Evolutionary conservation across 2,329 filamentous ascomycete species (phyloP), one percentile per base, ranked within the genome.

Genomic region (Bipolaris cookei): DNA sequence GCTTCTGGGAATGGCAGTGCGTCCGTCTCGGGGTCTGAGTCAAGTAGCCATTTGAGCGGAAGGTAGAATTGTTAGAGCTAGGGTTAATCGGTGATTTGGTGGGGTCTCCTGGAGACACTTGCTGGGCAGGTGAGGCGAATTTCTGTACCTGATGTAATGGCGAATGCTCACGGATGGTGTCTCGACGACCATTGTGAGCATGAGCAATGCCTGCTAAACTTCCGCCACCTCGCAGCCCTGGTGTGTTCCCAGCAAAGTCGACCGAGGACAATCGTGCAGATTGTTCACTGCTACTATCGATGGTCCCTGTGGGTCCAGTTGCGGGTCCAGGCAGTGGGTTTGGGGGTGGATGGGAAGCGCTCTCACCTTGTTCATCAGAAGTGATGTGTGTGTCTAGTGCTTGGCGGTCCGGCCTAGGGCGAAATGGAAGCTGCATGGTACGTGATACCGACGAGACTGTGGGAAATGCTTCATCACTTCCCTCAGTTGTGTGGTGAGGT

Each of bases 391-490:
- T 37, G 7, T n/a, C 21, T 8, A 49, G 44, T 3, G 49, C 16
- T 48, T 25, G 30, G 14, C 50, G 51, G 20, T 11, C 23, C 25
- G 53, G 58, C 42, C 56, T 57, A 39, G 60, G 59, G 42, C 71
- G 63, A n/a, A 70, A 68, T 10, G 67, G 65, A 32, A 73, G 62
- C 13, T 67, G 65, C 11, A 67, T 13, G 25, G 38, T 52, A 21
- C 51, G 54, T 16, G 56, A 43, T 30, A 39, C 18, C 35, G 60
- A 21, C 11, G 58, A 55, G 7, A 44, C 37, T 42, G 61, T 28
- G 10, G 57, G 54, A 13, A 51, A 30, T 37, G 60, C 30, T 11
- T 20, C 41, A 35, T 45, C 18, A 25, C 56, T 51, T 42, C 53
- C 53, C 14, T 48, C 34, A 6, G 44, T 51, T 16, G 21, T 25